Conservation (phyloP, 176 grass and related monocot genomes). For the Bonia amplexicaulis region DNA sequence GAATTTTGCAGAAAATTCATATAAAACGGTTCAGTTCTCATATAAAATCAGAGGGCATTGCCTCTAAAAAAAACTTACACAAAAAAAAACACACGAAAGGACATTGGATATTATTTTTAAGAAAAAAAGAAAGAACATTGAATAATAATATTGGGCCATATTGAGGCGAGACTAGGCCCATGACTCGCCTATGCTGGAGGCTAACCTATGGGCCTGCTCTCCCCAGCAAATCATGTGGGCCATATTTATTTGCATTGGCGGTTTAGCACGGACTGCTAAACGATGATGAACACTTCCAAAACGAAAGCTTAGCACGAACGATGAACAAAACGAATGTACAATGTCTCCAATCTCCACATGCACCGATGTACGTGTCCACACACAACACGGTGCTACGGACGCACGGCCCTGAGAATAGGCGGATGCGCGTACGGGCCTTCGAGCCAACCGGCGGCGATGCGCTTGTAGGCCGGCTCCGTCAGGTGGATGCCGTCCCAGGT, state of each 20-base stretch:
- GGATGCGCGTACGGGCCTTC: conserved; percentile 19
- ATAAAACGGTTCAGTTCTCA: neutral
- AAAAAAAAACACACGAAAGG: neutral
- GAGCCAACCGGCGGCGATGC: conserved; percentile 41
- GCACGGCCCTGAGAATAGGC: conserved; percentile 1
- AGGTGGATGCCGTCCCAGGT: conserved; percentile 59
- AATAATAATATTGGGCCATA: neutral
- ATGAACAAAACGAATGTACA: neutral
- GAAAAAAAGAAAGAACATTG: neutral
- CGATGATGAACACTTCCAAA: neutral
- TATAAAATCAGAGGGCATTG: neutral
- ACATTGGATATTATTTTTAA: neutral
- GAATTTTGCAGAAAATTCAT: neutral
- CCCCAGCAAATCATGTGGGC: neutral
- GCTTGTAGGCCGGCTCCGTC: conserved; percentile 27
- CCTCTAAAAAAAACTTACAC: too few relatives aligned
- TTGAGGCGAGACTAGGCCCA: neutral
- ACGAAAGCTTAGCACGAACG: neutral
- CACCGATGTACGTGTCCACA: neutral
- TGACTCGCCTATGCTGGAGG: neutral
- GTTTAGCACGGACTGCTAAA: neutral
- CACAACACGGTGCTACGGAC: neutral
- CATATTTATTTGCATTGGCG: neutral
- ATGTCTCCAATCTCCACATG: neutral
- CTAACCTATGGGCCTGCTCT: neutral